A percentile compares a stretch with the other conserved stretches of the same genome.
Evolutionary conservation across 192 early-diverging fungal genomes (phyloP).

Genomic region (Helicostylum pulchrum): DNA sequence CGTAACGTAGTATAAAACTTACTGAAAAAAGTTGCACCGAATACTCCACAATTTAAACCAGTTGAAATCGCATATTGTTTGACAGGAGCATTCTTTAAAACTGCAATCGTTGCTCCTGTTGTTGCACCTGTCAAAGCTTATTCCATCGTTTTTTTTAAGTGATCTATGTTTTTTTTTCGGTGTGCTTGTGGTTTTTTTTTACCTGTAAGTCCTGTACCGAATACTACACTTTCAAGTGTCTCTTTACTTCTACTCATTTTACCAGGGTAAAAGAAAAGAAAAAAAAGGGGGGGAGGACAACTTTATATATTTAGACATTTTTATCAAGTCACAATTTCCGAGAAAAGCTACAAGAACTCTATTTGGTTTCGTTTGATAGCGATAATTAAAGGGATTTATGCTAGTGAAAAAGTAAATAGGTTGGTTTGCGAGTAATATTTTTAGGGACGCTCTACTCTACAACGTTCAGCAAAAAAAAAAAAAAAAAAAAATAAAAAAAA

Average conservation of each 20-base stretch:
- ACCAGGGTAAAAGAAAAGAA: neutral
- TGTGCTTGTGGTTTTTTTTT: neutral
- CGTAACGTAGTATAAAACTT: constrained; percentile 6
- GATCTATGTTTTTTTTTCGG: neutral
- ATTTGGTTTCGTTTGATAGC: too few relatives aligned
- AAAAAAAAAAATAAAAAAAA: too few relatives aligned
- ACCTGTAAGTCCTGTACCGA: constrained; percentile 14
- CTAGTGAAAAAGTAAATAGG: too few relatives aligned
- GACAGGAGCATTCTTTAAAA: constrained; percentile 45
- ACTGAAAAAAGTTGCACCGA: constrained; percentile 54
- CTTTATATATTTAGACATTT: too few relatives aligned
- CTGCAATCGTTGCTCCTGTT: constrained; percentile 40
- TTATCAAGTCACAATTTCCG: too few relatives aligned
- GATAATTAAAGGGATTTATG: too few relatives aligned
- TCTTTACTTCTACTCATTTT: constrained; percentile 6
- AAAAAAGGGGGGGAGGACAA: neutral
- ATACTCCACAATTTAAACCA: constrained; percentile 46
- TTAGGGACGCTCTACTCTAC: too few relatives aligned
- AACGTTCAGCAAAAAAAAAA: too few relatives aligned
- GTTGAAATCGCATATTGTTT: constrained; percentile 39
- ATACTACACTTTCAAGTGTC: constrained; percentile 1
- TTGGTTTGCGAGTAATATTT: too few relatives aligned
- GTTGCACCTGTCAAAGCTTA: constrained; percentile 43
- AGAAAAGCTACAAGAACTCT: too few relatives aligned
- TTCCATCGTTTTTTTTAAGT: neutral